Conservation (phyloP, 768 basidiomycete species). For the Rubroboletus satanas region DNA sequence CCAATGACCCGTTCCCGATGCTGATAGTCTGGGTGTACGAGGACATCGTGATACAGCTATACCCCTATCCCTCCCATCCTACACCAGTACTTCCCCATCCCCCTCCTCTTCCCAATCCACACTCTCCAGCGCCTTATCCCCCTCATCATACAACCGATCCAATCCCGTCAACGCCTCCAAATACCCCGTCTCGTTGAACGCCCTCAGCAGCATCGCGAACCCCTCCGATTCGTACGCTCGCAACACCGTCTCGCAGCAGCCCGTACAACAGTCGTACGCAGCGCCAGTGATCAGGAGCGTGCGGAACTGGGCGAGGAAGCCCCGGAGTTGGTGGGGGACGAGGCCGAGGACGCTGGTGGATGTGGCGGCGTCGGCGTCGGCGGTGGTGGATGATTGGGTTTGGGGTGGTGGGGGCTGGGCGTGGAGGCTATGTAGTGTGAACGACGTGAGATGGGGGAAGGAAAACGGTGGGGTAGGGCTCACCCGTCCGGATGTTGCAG, state of each 20-base stretch:
- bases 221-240: slow-evolving; percentile 79
- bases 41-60: no score
- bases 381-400: slow-evolving; percentile 20
- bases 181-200: slow-evolving; percentile 78
- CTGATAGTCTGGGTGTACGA: no score
- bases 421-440: slow-evolving; percentile 38
- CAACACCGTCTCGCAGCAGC: slow-evolving; percentile 80
- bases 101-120: slow-evolving; percentile 77
- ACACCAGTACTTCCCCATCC: neutral
- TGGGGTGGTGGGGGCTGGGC: slow-evolving; percentile 67
- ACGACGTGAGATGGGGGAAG: neutral
- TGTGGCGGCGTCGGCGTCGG: slow-evolving; percentile 9
- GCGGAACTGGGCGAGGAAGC: slow-evolving; percentile 83
- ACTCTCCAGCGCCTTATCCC: slow-evolving; percentile 63
- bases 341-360: slow-evolving; percentile 66
- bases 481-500: slow-evolving; percentile 89
- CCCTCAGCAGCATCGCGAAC: slow-evolving; percentile 72
- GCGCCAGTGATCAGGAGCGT: slow-evolving; percentile 82
- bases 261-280: slow-evolving; percentile 85
- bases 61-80: no score
- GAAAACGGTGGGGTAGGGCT: slow-evolving; percentile 9
- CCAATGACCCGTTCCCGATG: no score
- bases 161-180: slow-evolving; percentile 75
- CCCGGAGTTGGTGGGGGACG: slow-evolving; percentile 93
- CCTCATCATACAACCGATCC: slow-evolving; percentile 71